Conservation (phyloP, 257 asterid species). For the Nicotiana tabacum region DNA sequence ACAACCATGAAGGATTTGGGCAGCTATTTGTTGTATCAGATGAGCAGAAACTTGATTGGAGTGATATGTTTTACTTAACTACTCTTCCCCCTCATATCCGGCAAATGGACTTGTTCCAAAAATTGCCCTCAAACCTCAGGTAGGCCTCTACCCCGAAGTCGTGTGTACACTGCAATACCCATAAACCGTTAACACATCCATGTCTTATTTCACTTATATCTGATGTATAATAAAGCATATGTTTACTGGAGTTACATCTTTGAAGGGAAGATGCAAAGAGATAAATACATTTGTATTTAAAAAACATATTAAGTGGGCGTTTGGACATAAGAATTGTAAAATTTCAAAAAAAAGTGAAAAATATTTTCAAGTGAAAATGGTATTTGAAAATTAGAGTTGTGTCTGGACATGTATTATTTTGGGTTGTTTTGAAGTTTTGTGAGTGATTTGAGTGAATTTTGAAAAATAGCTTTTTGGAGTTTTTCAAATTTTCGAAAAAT, state of each 20-base stretch:
- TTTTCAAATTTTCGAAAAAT: no score
- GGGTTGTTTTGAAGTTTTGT: no score
- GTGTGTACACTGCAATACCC: background rate
- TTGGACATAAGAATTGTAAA: no score
- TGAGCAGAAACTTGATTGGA: slow-evolving; percentile 59
- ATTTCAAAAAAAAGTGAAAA: no score
- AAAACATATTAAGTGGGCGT: background rate
- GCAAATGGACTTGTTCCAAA: slow-evolving; percentile 27
- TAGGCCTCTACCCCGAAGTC: background rate
- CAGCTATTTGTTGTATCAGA: slow-evolving; percentile 47
- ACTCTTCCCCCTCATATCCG: slow-evolving; percentile 33
- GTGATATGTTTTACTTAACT: slow-evolving; percentile 47
- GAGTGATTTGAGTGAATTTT: no score
- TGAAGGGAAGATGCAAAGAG: background rate
- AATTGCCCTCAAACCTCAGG: slow-evolving; percentile 38
- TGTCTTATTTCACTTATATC: background rate
- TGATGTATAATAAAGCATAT: background rate
- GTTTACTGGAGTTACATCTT: background rate
- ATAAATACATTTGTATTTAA: background rate
- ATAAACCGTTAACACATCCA: background rate
- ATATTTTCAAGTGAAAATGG: no score
- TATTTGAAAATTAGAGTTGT: no score
- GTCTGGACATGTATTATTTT: no score
- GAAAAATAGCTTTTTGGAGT: no score
- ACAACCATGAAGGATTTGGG: slow-evolving; percentile 51